A percentile compares a stretch with the other conserved stretches of the same genome.
Conservation (phyloP, 2,329 filamentous ascomycete species). For the Diaporthe sp. region DNA sequence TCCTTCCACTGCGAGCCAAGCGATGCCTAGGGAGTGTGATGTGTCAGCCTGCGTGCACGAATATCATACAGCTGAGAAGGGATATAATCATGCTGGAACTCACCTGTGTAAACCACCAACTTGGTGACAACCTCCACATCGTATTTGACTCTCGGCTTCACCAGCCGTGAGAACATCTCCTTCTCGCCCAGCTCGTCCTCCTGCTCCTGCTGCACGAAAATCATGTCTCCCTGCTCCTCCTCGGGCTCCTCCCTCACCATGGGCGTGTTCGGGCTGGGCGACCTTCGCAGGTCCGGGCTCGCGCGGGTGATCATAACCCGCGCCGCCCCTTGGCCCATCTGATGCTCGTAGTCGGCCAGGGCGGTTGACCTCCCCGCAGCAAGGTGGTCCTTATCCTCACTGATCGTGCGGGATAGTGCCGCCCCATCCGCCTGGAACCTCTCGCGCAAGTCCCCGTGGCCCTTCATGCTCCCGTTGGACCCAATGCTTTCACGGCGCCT, state of each 20-base stretch:
- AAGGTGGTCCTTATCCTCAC: conserved; percentile 59
- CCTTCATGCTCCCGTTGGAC: conserved; percentile 62
- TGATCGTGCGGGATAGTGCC: conserved; percentile 42
- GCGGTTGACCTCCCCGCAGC: conserved; percentile 45
- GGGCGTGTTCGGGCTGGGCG: conserved; percentile 41
- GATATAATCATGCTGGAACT: conserved; percentile 47
- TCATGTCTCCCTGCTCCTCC: conserved; percentile 49
- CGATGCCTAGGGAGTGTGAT: conserved; percentile 72
- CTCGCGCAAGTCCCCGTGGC: conserved; percentile 54
- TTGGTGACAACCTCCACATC: conserved; percentile 99
- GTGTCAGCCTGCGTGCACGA: not conserved
- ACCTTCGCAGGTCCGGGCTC: conserved; percentile 43
- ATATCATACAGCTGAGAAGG: conserved; percentile 1
- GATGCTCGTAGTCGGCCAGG: conserved; percentile 75
- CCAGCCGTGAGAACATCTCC: conserved; percentile 86
- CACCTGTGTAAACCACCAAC: conserved; percentile 92
- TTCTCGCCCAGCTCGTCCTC: conserved; percentile 72
- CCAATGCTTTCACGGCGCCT: conserved; percentile 67
- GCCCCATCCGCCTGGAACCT: conserved; percentile 46
- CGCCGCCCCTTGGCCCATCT: conserved; percentile 75
- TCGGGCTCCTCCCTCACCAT: conserved; percentile 40
- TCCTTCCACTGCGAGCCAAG: conserved; percentile 82
- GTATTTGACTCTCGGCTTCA: conserved; percentile 90
- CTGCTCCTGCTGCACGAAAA: conserved; percentile 44
- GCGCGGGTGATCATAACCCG: conserved; percentile 53